Evolutionary conservation across 148 eudicot genomes (phyloP).

Genomic region (Fagopyrum tataricum): DNA sequence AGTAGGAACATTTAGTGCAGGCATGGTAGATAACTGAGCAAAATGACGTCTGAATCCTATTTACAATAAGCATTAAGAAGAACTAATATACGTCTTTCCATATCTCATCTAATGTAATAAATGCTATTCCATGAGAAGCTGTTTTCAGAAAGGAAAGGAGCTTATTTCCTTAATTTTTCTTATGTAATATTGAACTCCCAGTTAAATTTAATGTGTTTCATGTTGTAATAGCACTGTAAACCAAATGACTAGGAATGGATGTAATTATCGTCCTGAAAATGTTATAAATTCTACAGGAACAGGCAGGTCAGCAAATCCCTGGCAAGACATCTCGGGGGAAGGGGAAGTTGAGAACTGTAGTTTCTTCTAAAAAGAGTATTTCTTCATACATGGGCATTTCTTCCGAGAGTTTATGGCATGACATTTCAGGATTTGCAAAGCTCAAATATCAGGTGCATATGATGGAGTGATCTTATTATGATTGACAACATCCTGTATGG

Average conservation of each 20-base stretch:
- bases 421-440: conserved; percentile 70
- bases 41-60: background rate
- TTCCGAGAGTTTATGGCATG: conserved; percentile 81
- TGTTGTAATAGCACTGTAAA: background rate
- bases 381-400: conserved; percentile 37
- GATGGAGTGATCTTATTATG: conserved; percentile 1
- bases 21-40: background rate
- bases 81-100: background rate
- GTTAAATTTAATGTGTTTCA: background rate
- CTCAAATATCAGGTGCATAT: conserved; percentile 77
- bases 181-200: background rate
- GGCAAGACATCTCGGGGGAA: conserved; percentile 51
- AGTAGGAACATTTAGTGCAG: background rate
- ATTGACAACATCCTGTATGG: background rate
- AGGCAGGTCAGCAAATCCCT: conserved; percentile 32
- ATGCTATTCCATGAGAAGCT: background rate
- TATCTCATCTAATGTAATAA: background rate
- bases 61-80: background rate
- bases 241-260: background rate
- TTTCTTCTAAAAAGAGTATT: conserved; percentile 30
- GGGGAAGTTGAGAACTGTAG: conserved; percentile 40
- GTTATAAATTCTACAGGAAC: conserved; percentile 35
- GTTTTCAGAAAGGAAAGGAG: background rate
- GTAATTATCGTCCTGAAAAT: background rate
- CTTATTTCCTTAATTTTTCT: background rate